Evolutionary conservation across 2,329 filamentous ascomycete species (phyloP).

Genomic region (Aspergillus proliferans): DNA sequence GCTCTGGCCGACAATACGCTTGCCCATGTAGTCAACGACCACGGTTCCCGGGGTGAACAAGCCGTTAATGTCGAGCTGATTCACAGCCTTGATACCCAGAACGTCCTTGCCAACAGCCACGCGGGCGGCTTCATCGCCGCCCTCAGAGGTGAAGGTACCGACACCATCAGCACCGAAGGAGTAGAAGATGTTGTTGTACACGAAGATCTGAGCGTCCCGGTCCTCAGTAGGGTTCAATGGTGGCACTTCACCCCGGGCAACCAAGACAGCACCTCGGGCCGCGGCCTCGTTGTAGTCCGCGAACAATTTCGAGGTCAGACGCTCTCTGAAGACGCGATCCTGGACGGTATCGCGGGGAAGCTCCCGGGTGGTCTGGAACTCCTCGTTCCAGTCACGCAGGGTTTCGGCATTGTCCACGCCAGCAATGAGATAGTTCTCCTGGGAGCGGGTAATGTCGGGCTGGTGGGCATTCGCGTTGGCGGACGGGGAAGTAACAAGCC

Average conservation of each 20-base stretch:
- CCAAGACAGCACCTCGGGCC: conserved; percentile 81
- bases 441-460: conserved; percentile 77
- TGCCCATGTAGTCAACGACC: conserved; percentile 93
- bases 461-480: conserved; percentile 65
- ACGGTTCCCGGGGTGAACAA: conserved; percentile 94
- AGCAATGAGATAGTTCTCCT: conserved; percentile 84
- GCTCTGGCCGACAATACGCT: conserved; percentile 93
- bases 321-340: conserved; percentile 91
- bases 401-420: conserved; percentile 93
- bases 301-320: conserved; percentile 89
- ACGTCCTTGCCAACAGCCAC: conserved; percentile 97
- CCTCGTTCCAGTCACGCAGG: conserved; percentile 96
- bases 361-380: conserved; percentile 94
- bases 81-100: conserved; percentile 85
- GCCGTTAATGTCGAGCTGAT: conserved; percentile 91
- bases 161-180: conserved; percentile 97
- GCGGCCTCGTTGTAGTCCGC: conserved; percentile 97
- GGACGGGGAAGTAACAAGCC: conserved; percentile 67
- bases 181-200: conserved; percentile 99
- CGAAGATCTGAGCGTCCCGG: conserved; percentile 92
- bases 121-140: conserved; percentile 90
- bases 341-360: conserved; percentile 89
- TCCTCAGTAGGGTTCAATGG: conserved; percentile 92
- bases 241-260: conserved; percentile 85
- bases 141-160: conserved; percentile 92